Evolutionary conservation across 2,329 filamentous ascomycete genomes (phyloP).

Genomic region (Pseudopyricularia cyperi): DNA sequence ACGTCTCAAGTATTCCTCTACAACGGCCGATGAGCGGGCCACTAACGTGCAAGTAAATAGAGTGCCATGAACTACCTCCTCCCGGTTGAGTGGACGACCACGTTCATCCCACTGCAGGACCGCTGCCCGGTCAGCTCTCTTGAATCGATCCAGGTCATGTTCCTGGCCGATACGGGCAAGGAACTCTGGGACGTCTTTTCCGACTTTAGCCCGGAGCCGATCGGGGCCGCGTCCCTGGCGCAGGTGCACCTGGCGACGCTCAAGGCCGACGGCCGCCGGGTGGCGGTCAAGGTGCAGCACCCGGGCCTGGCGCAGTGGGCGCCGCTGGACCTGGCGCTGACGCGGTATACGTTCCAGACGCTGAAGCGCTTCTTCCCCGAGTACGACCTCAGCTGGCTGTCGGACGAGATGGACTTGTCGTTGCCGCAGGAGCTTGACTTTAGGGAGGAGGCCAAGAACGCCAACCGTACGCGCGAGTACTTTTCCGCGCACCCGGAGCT

Average conservation of each 20-base stretch:
- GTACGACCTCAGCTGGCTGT: constrained; percentile 94
- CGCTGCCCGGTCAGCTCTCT: constrained; percentile 86
- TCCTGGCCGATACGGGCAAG: constrained; percentile 66
- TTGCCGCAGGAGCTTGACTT: constrained; percentile 90
- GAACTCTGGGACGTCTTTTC: constrained; percentile 74
- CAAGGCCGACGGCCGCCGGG: constrained; percentile 68
- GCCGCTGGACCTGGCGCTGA: constrained; percentile 74
- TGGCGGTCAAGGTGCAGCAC: constrained; percentile 96
- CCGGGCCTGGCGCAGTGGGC: constrained; percentile 83
- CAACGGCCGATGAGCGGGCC: neutral
- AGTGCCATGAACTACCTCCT: constrained; percentile 94
- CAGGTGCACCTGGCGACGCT: constrained; percentile 86
- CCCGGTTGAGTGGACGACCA: constrained; percentile 83
- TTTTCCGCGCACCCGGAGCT: constrained; percentile 61
- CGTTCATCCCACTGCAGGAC: constrained; percentile 92
- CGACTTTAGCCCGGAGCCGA: constrained; percentile 66
- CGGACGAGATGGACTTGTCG: constrained; percentile 82
- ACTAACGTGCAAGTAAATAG: constrained; percentile 19
- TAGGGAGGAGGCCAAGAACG: constrained; percentile 71
- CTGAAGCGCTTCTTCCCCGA: constrained; percentile 92
- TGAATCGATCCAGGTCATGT: constrained; percentile 79
- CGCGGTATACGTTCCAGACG: constrained; percentile 76
- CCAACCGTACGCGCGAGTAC: constrained; percentile 64
- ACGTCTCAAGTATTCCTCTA: constrained; percentile 11
- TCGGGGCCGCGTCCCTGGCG: constrained; percentile 85